These are phyloP conservation scores for Coprinopsis marcescibilis DNA, from an alignment of 768 basidiomycete genomes.

Conservation along the genomic window DNA sequence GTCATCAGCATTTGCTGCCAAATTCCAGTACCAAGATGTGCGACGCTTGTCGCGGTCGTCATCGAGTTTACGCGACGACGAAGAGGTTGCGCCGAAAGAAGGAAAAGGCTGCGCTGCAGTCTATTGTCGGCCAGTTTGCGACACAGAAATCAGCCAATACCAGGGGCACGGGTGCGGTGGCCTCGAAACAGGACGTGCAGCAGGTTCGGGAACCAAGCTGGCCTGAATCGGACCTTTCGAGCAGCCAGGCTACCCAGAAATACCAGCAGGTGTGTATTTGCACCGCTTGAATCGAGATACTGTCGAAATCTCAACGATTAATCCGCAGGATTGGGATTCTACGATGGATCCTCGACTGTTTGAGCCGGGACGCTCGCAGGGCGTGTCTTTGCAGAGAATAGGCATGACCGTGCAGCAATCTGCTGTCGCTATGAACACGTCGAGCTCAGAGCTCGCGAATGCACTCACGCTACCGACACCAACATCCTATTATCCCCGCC, in stretches of 20 bases:
- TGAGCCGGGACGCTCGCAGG: conserved; percentile 1
- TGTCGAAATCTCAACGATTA: neutral
- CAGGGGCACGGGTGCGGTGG: neutral
- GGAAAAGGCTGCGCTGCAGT: conserved; percentile 37
- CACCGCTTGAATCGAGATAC: too few relatives aligned
- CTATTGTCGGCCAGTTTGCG: conserved; percentile 11
- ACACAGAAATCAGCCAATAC: conserved; percentile 6
- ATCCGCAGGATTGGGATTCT: conserved; percentile 4
- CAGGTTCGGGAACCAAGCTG: too few relatives aligned
- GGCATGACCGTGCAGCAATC: conserved; percentile 12
- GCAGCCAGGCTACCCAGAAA: too few relatives aligned
- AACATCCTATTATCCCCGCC: neutral
- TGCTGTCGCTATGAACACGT: conserved; percentile 12
- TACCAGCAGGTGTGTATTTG: too few relatives aligned
- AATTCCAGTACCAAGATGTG: conserved; percentile 42
- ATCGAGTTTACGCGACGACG: conserved; percentile 45
- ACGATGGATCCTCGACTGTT: conserved; percentile 3
- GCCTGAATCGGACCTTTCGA: too few relatives aligned
- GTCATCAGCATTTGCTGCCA: conserved; percentile 27
- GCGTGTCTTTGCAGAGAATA: conserved; percentile 25
- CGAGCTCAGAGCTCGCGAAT: conserved; percentile 43
- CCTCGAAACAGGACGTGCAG: too few relatives aligned
- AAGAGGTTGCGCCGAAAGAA: conserved; percentile 45
- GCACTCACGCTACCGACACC: conserved; percentile 35
- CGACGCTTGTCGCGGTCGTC: conserved; percentile 42